These are phyloP conservation scores for Luvunga scandens DNA, from an alignment of 345 rosid species.

Conservation along the genomic window DNA sequence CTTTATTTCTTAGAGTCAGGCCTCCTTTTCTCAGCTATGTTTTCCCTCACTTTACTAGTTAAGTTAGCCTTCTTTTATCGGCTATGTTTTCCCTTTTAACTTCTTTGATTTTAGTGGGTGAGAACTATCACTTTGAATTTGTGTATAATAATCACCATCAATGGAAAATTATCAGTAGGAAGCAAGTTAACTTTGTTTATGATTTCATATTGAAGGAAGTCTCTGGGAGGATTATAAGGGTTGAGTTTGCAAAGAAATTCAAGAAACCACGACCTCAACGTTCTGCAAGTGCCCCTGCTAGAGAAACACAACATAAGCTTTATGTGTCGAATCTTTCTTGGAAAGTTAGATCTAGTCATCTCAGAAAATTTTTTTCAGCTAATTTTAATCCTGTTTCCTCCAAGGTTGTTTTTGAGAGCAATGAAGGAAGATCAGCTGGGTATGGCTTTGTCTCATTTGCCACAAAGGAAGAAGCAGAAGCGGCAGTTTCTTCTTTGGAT, in stretches of 20 bases:
- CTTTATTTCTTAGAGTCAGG: not conserved
- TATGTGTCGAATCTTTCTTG: slow-evolving; percentile 84
- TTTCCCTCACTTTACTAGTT: not conserved
- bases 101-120: not conserved
- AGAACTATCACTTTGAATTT: not conserved
- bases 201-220: slow-evolving; percentile 51
- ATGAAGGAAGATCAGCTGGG: slow-evolving; percentile 69
- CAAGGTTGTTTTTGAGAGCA: slow-evolving; percentile 62
- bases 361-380: slow-evolving; percentile 66
- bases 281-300: slow-evolving; percentile 19
- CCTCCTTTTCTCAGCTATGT: not conserved
- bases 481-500: slow-evolving; percentile 60
- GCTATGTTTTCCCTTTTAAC: not conserved
- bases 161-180: not conserved
- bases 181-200: not conserved
- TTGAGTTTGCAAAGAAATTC: slow-evolving; percentile 66
- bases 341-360: slow-evolving; percentile 81
- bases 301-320: slow-evolving; percentile 65
- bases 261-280: slow-evolving; percentile 44
- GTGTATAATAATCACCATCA: not conserved
- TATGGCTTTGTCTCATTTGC: slow-evolving; percentile 88
- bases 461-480: slow-evolving; percentile 86
- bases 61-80: not conserved
- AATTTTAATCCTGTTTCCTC: slow-evolving; percentile 58
- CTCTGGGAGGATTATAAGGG: slow-evolving; percentile 68